Evolutionary conservation across 2,329 filamentous ascomycete genomes (phyloP).

Genomic region (Tolypocladium inflatum): DNA sequence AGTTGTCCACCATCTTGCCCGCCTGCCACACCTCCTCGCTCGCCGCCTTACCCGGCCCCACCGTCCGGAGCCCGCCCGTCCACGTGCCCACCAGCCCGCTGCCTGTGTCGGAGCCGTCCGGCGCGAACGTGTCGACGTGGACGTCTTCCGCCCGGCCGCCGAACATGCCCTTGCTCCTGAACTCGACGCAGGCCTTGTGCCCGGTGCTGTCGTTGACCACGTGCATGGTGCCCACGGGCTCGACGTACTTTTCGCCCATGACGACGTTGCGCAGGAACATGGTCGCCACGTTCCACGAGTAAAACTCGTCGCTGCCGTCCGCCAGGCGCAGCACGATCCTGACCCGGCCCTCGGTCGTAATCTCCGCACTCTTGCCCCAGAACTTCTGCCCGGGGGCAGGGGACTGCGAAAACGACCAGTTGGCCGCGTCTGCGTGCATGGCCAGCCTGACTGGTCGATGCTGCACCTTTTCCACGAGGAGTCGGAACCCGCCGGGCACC

Average conservation of each 20-base stretch:
- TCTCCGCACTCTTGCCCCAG: slow-evolving; percentile 94
- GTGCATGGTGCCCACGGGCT: slow-evolving; percentile 85
- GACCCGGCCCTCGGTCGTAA: slow-evolving; percentile 84
- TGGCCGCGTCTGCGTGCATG: slow-evolving; percentile 78
- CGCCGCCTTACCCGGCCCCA: slow-evolving; percentile 49
- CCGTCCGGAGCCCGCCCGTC: slow-evolving; percentile 64
- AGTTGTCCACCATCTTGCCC: slow-evolving; percentile 68
- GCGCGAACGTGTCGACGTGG: slow-evolving; percentile 60
- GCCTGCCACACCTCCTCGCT: slow-evolving; percentile 69
- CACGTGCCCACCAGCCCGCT: slow-evolving; percentile 72
- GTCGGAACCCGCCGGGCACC: slow-evolving; percentile 64
- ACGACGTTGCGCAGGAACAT: slow-evolving; percentile 94
- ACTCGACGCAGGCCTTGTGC: slow-evolving; percentile 76
- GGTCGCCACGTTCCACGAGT: slow-evolving; percentile 81
- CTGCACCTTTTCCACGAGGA: slow-evolving; percentile 91
- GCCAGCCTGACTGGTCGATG: slow-evolving; percentile 89
- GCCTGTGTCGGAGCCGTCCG: slow-evolving; percentile 55
- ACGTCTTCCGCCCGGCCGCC: slow-evolving; percentile 90
- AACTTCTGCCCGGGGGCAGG: slow-evolving; percentile 92
- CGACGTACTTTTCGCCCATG: slow-evolving; percentile 95
- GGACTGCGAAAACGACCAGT: slow-evolving; percentile 82
- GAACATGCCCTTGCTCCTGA: slow-evolving; percentile 95
- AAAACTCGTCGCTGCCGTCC: slow-evolving; percentile 67
- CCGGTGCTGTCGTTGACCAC: slow-evolving; percentile 77
- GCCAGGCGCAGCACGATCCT: slow-evolving; percentile 60